Conservation (phyloP, 495 filamentous ascomycete genomes). For the Neurospora sp. region DNA sequence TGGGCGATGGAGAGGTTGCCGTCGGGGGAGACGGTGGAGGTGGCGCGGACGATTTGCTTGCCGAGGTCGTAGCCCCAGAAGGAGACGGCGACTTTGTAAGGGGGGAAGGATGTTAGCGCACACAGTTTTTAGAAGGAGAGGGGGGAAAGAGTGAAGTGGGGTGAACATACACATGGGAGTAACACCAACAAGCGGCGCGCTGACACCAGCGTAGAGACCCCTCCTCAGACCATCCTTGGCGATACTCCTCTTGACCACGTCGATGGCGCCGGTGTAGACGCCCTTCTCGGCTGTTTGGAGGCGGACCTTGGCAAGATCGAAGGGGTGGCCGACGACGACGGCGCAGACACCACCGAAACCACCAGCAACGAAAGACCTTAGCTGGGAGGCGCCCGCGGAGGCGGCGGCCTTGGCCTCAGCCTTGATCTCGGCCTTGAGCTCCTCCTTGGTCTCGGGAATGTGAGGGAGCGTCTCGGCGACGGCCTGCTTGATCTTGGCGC, state of each 20-base stretch:
- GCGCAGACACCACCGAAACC: slow-evolving; percentile 91
- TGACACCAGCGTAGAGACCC: slow-evolving; percentile 94
- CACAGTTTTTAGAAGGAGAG: not conserved
- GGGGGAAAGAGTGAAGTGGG: not conserved
- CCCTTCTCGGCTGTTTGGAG: slow-evolving; percentile 93
- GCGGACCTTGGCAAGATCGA: slow-evolving; percentile 95
- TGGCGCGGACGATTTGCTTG: slow-evolving; percentile 67
- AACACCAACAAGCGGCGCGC: slow-evolving; percentile 86
- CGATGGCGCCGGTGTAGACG: slow-evolving; percentile 80
- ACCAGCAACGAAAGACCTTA: slow-evolving; percentile 79
- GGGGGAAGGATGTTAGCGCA: not conserved
- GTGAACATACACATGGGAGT: slow-evolving; percentile 90
- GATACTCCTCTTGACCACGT: slow-evolving; percentile 80
- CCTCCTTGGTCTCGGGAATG: slow-evolving; percentile 40
- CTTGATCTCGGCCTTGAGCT: slow-evolving; percentile 40
- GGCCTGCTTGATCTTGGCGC: slow-evolving; percentile 25
- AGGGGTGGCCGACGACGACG: slow-evolving; percentile 88
- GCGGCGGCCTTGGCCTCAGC: slow-evolving; percentile 38
- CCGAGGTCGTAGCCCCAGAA: slow-evolving; percentile 99
- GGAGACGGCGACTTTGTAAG: slow-evolving; percentile 72
- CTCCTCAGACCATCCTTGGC: slow-evolving; percentile 75
- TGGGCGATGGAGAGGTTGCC: slow-evolving; percentile 69
- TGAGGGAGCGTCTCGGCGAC: slow-evolving; percentile 39
- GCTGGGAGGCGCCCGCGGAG: slow-evolving; percentile 32
- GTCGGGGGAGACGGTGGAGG: slow-evolving; percentile 56